Conservation (phyloP, 306 rosid species). For the Glycine tomentella region DNA sequence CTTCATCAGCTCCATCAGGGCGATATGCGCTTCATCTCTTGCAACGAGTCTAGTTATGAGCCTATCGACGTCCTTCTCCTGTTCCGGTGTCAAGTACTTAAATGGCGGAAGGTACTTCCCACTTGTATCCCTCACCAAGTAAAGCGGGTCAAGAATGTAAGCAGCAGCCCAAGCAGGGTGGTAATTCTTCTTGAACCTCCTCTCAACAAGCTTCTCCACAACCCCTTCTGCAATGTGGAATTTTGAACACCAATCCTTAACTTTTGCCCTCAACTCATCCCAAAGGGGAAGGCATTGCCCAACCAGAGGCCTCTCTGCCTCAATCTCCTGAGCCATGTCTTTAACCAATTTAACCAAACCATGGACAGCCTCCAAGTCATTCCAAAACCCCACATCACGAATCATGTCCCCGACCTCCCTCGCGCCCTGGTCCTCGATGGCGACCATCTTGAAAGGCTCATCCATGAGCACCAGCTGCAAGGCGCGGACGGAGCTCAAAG, state of each 20-base stretch:
- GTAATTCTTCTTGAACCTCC: conserved; percentile 67
- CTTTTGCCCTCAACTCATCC: conserved; percentile 77
- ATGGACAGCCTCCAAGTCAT: conserved; percentile 72
- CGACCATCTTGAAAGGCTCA: conserved; percentile 62
- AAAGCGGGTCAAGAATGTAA: conserved; percentile 70
- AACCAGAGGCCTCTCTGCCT: conserved; percentile 78
- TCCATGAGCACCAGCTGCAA: conserved; percentile 66
- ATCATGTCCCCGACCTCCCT: conserved; percentile 74
- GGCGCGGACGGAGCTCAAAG: conserved; percentile 61
- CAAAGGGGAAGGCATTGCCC: conserved; percentile 93
- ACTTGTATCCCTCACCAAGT: conserved; percentile 62
- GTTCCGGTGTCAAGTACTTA: conserved; percentile 63
- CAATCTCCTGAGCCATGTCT: conserved; percentile 82
- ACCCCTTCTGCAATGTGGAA: conserved; percentile 60
- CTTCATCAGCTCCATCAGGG: conserved; percentile 74
- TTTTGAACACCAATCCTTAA: conserved; percentile 72
- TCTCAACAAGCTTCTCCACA: conserved; percentile 63
- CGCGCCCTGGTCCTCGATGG: conserved; percentile 71
- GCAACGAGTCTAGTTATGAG: conserved; percentile 71
- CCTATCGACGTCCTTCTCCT: conserved; percentile 71
- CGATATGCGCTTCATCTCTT: conserved; percentile 67
- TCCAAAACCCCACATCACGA: conserved; percentile 76
- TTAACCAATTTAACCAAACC: conserved; percentile 68
- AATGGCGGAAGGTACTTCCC: conserved; percentile 79
- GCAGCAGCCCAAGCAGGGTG: conserved; percentile 87